Evolutionary conservation across 208 protist species (phyloP).

Genomic region (Crithidia thermophila): DNA sequence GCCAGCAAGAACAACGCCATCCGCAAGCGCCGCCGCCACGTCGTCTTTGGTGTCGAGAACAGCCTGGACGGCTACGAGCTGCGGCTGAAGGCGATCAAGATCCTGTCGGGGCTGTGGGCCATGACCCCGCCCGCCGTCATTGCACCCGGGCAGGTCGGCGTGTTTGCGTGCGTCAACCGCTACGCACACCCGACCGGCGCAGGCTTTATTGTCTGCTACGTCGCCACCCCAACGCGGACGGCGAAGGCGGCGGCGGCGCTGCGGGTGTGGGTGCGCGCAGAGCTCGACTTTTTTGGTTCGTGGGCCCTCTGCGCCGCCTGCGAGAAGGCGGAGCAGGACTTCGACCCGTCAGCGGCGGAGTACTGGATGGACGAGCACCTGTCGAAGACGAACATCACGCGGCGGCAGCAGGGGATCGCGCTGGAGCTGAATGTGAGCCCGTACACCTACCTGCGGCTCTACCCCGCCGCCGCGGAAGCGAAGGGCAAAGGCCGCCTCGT

Average conservation of each 20-base stretch:
- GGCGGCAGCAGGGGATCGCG: conserved; percentile 36
- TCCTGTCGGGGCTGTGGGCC: conserved; percentile 69
- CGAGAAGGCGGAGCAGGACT: conserved; percentile 27
- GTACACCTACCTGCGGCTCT: conserved; percentile 49
- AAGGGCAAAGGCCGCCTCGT: neutral
- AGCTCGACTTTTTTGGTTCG: conserved; percentile 54
- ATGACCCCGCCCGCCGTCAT: conserved; percentile 59
- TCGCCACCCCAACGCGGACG: conserved; percentile 23
- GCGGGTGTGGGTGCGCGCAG: conserved; percentile 68
- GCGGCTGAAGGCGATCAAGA: conserved; percentile 59
- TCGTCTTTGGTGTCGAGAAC: conserved; percentile 69
- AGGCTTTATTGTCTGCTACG: conserved; percentile 82
- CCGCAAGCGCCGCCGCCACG: conserved; percentile 45
- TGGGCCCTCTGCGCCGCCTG: conserved; percentile 45
- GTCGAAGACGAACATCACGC: conserved; percentile 27
- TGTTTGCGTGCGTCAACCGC: conserved; percentile 74
- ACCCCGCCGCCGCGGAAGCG: conserved; percentile 18
- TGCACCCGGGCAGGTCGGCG: conserved; percentile 30
- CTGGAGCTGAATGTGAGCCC: conserved; percentile 45
- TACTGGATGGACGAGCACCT: conserved; percentile 40
- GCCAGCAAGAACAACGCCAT: conserved; percentile 35
- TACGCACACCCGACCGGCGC: conserved; percentile 73
- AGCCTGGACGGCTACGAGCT: conserved; percentile 46
- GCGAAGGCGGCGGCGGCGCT: conserved; percentile 22
- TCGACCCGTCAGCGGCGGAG: conserved; percentile 60